A percentile compares a stretch with the other conserved stretches of the same genome.
phyloP scores from a whole-genome alignment of 352 stramenopile genomes.

The Globisporangium echinulatum region DNA sequence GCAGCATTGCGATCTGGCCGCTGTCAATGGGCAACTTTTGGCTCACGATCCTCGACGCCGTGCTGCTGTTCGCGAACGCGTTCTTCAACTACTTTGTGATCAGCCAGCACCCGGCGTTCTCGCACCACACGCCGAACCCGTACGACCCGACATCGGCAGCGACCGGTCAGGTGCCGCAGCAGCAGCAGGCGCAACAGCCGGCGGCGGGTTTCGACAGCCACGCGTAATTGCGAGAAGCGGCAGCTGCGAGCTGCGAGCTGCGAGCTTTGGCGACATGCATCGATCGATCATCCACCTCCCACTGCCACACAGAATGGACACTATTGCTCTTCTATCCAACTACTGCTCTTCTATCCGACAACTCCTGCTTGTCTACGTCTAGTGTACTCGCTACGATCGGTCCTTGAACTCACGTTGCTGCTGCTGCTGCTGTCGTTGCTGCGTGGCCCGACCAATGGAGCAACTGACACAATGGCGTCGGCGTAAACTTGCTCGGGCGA shows the following conservation, averaged over 20 bases:
- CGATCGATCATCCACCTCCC: neutral
- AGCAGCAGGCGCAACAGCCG: constrained; percentile 9
- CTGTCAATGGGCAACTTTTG: constrained; percentile 88
- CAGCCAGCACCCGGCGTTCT: constrained; percentile 67
- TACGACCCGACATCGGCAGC: constrained; percentile 1
- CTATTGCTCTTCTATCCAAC: neutral
- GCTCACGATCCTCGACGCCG: constrained; percentile 84
- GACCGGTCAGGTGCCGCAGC: neutral
- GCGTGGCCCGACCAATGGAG: constrained; percentile 70
- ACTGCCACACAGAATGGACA: neutral
- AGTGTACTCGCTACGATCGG: neutral
- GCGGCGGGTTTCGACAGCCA: constrained; percentile 4
- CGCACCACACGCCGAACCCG: constrained; percentile 19
- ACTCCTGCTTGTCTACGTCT: neutral
- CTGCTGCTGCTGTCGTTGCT: constrained; percentile 2
- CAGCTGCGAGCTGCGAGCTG: neutral
- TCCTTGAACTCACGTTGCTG: too few species aligned
- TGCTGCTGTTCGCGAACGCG: constrained; percentile 82
- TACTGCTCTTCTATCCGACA: neutral
- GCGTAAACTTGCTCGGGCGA: constrained; percentile 63
- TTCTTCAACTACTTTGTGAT: constrained; percentile 92
- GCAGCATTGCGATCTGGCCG: constrained; percentile 82
- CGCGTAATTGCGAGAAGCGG: neutral
- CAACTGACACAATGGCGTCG: constrained; percentile 70
- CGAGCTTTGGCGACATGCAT: neutral